phyloP scores from a whole-genome alignment of 1,284 basidiomycete genomes.

The Tilletia setariae region DNA sequence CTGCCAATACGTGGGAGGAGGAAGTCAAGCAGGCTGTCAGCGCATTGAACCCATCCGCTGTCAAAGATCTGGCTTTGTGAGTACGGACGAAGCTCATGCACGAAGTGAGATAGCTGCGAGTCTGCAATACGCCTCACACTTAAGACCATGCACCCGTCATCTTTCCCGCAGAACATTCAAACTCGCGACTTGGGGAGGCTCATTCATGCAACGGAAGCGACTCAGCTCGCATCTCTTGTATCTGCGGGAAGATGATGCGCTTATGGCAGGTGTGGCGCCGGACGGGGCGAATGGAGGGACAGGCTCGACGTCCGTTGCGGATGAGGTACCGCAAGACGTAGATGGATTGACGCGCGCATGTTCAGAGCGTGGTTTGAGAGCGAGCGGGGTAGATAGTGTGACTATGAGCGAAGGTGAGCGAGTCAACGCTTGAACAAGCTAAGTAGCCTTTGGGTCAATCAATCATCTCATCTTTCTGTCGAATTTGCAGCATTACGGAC shows the following conservation, averaged over 20 bases:
- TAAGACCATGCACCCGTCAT: too few relatives aligned
- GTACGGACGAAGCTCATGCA: neutral
- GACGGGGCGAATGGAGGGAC: too few relatives aligned
- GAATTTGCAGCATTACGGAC: neutral
- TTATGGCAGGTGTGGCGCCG: conserved; percentile 26
- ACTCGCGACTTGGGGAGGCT: conserved; percentile 38
- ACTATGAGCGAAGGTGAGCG: conserved; percentile 25
- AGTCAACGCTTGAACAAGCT: neutral
- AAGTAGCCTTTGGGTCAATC: neutral
- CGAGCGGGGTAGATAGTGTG: conserved; percentile 23
- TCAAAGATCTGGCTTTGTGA: conserved; percentile 24
- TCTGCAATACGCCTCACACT: conserved; percentile 13
- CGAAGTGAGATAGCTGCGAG: neutral
- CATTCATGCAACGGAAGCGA: conserved; percentile 28
- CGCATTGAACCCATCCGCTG: conserved; percentile 18
- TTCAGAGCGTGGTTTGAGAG: conserved; percentile 36
- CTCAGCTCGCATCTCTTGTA: conserved; percentile 34
- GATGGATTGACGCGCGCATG: conserved; percentile 40
- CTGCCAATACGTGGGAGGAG: neutral
- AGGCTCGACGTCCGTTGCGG: neutral
- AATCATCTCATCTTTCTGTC: neutral
- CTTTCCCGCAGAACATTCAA: conserved; percentile 30
- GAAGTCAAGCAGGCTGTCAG: neutral
- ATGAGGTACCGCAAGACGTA: conserved; percentile 24
- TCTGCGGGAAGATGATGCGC: conserved; percentile 35